A percentile compares a stretch with the other conserved stretches of the same genome.
phyloP scores from a whole-genome alignment of 768 basidiomycete species.

The Mycena belliarum region DNA sequence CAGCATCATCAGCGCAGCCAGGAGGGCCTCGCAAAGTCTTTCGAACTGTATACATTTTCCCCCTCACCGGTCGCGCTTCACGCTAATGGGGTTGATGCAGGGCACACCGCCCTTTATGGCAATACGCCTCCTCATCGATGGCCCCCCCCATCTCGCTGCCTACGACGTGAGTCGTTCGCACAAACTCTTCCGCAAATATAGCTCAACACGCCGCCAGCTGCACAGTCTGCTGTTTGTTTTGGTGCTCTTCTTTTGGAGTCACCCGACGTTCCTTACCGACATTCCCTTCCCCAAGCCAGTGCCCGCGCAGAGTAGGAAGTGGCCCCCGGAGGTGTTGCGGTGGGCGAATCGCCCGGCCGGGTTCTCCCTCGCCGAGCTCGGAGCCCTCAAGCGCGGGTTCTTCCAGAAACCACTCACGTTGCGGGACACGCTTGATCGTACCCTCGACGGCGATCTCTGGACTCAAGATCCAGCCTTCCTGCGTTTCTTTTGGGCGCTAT shows the following conservation, averaged over 20 bases:
- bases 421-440: not conserved
- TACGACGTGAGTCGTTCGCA: constrained; percentile 11
- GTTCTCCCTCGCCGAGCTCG: not conserved
- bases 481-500: not conserved
- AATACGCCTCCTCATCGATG: not conserved
- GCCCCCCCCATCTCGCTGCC: not conserved
- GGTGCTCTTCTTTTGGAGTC: constrained; percentile 3
- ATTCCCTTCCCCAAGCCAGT: constrained; percentile 5
- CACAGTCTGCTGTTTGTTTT: constrained; percentile 4
- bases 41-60: constrained; percentile 1
- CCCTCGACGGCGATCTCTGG: constrained; percentile 1
- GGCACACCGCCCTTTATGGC: constrained; percentile 14
- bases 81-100: constrained; percentile 6
- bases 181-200: not conserved
- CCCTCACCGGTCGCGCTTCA: constrained; percentile 3
- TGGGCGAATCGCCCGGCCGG: constrained; percentile 11
- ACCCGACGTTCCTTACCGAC: not conserved
- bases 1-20: not conserved
- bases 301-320: not conserved
- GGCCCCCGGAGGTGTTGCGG: not conserved
- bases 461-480: not conserved
- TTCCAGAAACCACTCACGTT: not conserved
- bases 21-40: not conserved
- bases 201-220: constrained; percentile 6
- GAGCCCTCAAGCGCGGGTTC: not conserved